These are phyloP conservation scores for Cornus suecica DNA, from an alignment of 148 eudicot genomes.

Conservation along the genomic window DNA sequence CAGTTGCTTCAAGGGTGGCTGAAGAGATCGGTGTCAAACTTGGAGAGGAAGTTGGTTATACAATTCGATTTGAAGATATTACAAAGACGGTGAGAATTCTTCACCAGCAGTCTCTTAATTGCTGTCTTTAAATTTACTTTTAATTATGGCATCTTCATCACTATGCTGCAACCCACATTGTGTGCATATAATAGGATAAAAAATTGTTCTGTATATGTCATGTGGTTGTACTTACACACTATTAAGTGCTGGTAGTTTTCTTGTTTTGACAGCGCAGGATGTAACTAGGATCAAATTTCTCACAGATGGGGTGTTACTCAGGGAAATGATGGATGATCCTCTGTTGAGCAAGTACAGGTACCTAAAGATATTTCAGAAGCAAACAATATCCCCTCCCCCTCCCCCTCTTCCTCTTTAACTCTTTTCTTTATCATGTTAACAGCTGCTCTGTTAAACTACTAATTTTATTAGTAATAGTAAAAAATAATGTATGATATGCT, in stretches of 20 bases:
- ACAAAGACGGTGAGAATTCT: slow-evolving; percentile 53
- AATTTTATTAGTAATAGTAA: too few relatives aligned
- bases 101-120: neutral
- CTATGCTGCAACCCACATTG: neutral
- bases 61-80: slow-evolving; percentile 93
- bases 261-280: slow-evolving; percentile 63
- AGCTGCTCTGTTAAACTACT: neutral
- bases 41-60: slow-evolving; percentile 99
- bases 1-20: slow-evolving; percentile 92
- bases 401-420: neutral
- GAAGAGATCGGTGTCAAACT: slow-evolving; percentile 96
- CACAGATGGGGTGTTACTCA: slow-evolving; percentile 90
- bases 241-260: slow-evolving; percentile 20
- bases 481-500: too few relatives aligned
- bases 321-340: slow-evolving; percentile 99
- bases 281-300: slow-evolving; percentile 85
- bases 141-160: neutral
- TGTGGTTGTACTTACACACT: slow-evolving; percentile 10
- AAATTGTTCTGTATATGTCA: neutral
- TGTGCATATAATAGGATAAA: neutral
- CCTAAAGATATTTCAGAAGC: neutral
- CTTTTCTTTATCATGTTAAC: neutral
- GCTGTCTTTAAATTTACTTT: neutral
- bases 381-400: too few relatives aligned
- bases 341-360: slow-evolving; percentile 88